Conservation (phyloP, 2,329 filamentous ascomycete genomes). For the Aspergillus nomiae region DNA sequence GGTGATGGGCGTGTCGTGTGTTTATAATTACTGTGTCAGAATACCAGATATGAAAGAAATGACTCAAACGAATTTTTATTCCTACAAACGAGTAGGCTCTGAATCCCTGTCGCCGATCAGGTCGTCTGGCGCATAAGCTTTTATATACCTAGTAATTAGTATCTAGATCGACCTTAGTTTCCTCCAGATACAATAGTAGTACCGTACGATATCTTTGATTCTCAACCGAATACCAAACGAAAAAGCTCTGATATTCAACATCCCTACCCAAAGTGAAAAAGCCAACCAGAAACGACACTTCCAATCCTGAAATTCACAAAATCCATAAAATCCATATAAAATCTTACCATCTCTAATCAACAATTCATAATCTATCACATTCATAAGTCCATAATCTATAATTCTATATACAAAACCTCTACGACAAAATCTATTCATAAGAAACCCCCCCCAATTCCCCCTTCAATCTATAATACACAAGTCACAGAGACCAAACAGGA, state of each 20-base stretch:
- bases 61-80: not conserved
- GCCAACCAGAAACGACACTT: too few species aligned
- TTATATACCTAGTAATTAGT: not conserved
- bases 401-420: not conserved
- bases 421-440: not conserved
- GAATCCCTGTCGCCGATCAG: not conserved
- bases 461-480: not conserved
- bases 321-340: too few species aligned
- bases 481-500: too few species aligned
- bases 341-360: too few species aligned
- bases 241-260: too few species aligned
- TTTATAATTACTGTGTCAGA: slow-evolving; percentile 5
- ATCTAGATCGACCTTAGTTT: not conserved
- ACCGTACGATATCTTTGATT: not conserved
- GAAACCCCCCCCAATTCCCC: too few species aligned
- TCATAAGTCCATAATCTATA: not conserved
- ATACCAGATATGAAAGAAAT: slow-evolving; percentile 2
- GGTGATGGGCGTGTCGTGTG: not conserved
- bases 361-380: too few species aligned
- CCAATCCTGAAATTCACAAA: too few species aligned
- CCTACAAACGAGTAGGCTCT: not conserved
- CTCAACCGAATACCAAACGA: too few species aligned
- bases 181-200: not conserved
- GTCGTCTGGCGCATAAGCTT: not conserved
- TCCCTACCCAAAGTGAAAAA: too few species aligned